Evolutionary conservation across 2,329 filamentous ascomycete species (phyloP).

Genomic region (Pestalotiopsis sp.): DNA sequence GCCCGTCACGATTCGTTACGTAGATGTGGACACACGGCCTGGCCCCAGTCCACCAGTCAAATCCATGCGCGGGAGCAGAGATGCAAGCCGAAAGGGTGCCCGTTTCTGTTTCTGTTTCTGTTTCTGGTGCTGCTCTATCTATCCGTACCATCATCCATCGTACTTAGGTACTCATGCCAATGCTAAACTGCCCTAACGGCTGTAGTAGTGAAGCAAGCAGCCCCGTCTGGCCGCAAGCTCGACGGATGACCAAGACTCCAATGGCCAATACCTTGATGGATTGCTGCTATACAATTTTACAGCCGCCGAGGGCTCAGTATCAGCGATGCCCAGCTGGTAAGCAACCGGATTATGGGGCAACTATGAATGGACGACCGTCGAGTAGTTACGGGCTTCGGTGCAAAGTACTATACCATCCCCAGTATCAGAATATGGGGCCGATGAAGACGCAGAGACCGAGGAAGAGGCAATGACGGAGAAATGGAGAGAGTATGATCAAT

Average conservation of each 20-base stretch:
- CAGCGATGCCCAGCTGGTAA: neutral
- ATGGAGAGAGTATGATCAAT: neutral
- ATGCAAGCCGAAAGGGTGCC: conserved; percentile 10
- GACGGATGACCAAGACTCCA: conserved; percentile 3
- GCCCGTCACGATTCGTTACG: neutral
- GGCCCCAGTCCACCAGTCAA: conserved; percentile 10
- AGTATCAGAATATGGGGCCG: neutral
- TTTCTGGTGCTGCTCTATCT: conserved; percentile 1
- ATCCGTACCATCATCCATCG: neutral
- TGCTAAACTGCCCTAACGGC: neutral
- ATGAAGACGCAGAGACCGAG: neutral
- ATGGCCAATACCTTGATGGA: neutral
- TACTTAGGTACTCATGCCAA: neutral
- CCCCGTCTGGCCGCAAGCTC: conserved; percentile 4
- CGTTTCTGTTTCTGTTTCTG: neutral
- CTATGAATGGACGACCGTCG: neutral
- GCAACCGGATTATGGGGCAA: neutral
- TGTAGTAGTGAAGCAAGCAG: neutral
- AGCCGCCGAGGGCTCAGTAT: neutral
- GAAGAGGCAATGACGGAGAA: neutral
- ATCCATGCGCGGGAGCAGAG: conserved; percentile 2
- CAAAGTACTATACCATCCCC: neutral
- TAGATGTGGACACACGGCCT: neutral
- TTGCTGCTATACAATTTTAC: neutral
- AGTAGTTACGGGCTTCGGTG: neutral